Conservation (phyloP, 2,329 filamentous ascomycete species). For the Curvularia spicifera region DNA sequence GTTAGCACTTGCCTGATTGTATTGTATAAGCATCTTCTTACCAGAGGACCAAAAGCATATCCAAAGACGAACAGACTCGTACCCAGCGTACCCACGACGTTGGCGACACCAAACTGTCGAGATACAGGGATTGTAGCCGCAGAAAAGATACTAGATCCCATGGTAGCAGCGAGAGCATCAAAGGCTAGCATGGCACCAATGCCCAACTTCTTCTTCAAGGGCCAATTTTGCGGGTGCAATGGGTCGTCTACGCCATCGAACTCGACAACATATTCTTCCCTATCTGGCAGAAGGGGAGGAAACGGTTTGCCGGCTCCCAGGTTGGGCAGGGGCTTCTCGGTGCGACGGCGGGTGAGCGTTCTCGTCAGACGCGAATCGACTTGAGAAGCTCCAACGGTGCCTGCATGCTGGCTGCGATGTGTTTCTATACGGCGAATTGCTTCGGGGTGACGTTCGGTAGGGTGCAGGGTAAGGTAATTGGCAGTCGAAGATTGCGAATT, state of each 20-base stretch:
- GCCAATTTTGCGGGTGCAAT: constrained; percentile 88
- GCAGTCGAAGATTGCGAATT: constrained; percentile 28
- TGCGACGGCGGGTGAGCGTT: constrained; percentile 50
- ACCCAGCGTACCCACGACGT: constrained; percentile 43
- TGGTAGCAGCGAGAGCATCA: constrained; percentile 73
- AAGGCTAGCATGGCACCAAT: constrained; percentile 74
- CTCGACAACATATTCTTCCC: constrained; percentile 79
- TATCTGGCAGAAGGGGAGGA: constrained; percentile 71
- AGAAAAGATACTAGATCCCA: constrained; percentile 61
- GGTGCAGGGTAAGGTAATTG: constrained; percentile 37
- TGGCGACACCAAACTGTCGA: constrained; percentile 37
- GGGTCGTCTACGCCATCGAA: constrained; percentile 86
- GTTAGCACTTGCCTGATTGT: background rate
- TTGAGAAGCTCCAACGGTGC: constrained; percentile 65
- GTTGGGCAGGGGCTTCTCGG: constrained; percentile 64
- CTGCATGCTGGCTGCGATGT: constrained; percentile 71
- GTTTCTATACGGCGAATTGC: constrained; percentile 75
- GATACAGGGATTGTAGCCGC: constrained; percentile 41
- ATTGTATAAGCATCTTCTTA: constrained; percentile 12
- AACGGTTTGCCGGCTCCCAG: constrained; percentile 77
- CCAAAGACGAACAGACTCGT: constrained; percentile 47
- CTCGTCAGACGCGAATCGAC: constrained; percentile 49
- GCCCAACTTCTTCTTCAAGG: constrained; percentile 74
- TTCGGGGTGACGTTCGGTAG: constrained; percentile 70
- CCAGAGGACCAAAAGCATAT: constrained; percentile 48